Evolutionary conservation across 352 stramenopile genomes (phyloP).

Genomic region (Pythium vanterpoolii): DNA sequence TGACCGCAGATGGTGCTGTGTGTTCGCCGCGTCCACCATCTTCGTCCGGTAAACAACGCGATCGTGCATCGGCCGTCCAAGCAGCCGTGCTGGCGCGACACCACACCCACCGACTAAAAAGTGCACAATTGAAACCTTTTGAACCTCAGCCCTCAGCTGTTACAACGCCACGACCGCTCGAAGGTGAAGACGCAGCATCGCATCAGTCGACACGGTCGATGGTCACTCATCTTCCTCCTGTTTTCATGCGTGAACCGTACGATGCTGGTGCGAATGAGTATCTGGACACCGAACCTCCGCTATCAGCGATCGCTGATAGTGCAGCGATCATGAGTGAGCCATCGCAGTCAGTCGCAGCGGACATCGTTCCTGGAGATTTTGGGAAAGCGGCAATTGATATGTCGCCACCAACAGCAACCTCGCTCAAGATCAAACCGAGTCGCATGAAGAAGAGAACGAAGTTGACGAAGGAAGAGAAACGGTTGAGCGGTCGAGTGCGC

Average conservation of each 20-base stretch:
- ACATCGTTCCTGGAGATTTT: too few relatives aligned
- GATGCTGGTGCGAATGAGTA: neutral
- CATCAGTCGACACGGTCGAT: neutral
- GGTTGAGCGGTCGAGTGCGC: neutral
- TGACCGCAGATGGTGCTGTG: neutral
- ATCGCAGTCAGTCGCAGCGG: neutral
- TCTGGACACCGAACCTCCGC: too few relatives aligned
- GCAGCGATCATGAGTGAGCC: neutral
- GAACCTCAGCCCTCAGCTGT: neutral
- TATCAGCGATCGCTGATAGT: neutral
- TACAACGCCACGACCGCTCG: neutral
- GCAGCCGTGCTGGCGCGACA: neutral
- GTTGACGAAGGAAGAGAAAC: conserved; percentile 3
- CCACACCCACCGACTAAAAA: conserved; percentile 3
- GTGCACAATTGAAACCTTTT: neutral
- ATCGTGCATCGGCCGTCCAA: neutral
- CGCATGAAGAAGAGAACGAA: neutral
- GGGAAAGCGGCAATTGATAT: neutral
- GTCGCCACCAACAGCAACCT: neutral
- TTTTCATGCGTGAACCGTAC: neutral
- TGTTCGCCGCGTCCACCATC: neutral
- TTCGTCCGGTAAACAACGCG: too few relatives aligned
- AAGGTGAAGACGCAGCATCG: neutral
- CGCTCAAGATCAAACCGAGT: neutral
- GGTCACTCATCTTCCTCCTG: neutral